Evolutionary conservation across 2,329 filamentous ascomycete species (phyloP), one percentile per base, ranked within the genome.

Genomic region (Nannizziopsis arthrosporioides): DNA sequence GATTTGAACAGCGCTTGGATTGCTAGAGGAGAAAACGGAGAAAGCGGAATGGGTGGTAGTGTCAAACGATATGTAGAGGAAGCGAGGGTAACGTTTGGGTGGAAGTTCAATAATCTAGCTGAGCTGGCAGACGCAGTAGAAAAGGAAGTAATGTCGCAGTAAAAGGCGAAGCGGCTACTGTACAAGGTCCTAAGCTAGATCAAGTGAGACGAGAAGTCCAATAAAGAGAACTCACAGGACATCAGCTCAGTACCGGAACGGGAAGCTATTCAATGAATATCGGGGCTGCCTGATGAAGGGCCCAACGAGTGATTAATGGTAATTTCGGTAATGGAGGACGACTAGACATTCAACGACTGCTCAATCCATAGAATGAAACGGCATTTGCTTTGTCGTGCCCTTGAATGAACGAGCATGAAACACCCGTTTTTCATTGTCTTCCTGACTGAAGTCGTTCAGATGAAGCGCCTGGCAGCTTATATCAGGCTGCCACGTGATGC

Each of bases 1-100:
- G 80, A 77, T 1, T 59, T 86, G 34, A 71, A 69, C 54, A 80
- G 74, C 49, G 75, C 74, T 14, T 87, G 81, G 81, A 85, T 86
- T 56, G 73, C 73, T 48, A 64, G 80, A 70, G 1, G 74, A 68
- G 51, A 48, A 18, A 46, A 47, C 31, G 51, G 50, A n/a, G 40
- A 36, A 39, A 57, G 51, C 6, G 53, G 39, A 6, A 73, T 72
- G 68, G 71, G 70, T 1, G 71, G 68, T 42, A 58, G 69, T 42
- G 57, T 66, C 1, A 67, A 69, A 34, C 66, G 65, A 6, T 63
- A 67, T 50, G n/a, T 44, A 17, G 19, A 36, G 15, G 32, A 19
- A 15, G 43, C 41, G 6, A 54, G 47, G 50, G 59, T 62, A 1
- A 60, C 60, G 15, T 77, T 64, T 63, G 70, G 73, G 41, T 82